Evolutionary conservation across 306 rosid genomes (phyloP).

Genomic region (Leucaena leucocephala): DNA sequence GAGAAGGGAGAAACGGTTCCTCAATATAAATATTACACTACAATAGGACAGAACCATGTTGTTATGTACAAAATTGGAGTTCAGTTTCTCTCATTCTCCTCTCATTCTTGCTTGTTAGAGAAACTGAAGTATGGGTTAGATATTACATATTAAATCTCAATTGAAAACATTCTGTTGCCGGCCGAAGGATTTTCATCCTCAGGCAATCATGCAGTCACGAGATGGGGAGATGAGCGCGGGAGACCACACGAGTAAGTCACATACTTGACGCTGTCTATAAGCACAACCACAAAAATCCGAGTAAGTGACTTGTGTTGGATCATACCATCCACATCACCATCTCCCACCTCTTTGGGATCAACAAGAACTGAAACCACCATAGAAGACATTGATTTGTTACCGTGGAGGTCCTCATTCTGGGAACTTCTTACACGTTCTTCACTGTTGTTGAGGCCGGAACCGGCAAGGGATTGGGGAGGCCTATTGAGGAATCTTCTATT

Average conservation of each 20-base stretch:
- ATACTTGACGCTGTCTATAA: slow-evolving; percentile 85
- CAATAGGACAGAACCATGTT: neutral
- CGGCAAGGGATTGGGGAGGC: slow-evolving; percentile 55
- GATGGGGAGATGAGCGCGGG: slow-evolving; percentile 67
- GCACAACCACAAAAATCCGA: slow-evolving; percentile 80
- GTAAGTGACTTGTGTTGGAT: slow-evolving; percentile 77
- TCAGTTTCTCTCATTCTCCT: slow-evolving; percentile 24
- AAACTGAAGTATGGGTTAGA: slow-evolving; percentile 54
- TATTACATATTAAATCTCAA: slow-evolving; percentile 36
- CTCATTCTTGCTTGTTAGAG: slow-evolving; percentile 23
- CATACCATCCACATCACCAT: slow-evolving; percentile 68
- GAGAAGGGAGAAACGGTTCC: neutral
- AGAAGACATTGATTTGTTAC: slow-evolving; percentile 62
- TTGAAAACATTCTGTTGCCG: slow-evolving; percentile 29
- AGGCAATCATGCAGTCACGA: slow-evolving; percentile 64
- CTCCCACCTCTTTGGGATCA: slow-evolving; percentile 86
- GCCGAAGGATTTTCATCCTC: slow-evolving; percentile 35
- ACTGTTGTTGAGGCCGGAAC: slow-evolving; percentile 59
- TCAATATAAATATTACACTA: neutral
- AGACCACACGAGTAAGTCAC: slow-evolving; percentile 92
- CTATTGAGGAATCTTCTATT: slow-evolving; percentile 80
- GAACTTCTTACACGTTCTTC: slow-evolving; percentile 54
- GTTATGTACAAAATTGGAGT: slow-evolving; percentile 52
- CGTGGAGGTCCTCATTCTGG: slow-evolving; percentile 56
- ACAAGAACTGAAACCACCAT: slow-evolving; percentile 90